Evolutionary conservation across 371 early-diverging fungal genomes (phyloP).

Genomic region (Parasitella parasitica): DNA sequence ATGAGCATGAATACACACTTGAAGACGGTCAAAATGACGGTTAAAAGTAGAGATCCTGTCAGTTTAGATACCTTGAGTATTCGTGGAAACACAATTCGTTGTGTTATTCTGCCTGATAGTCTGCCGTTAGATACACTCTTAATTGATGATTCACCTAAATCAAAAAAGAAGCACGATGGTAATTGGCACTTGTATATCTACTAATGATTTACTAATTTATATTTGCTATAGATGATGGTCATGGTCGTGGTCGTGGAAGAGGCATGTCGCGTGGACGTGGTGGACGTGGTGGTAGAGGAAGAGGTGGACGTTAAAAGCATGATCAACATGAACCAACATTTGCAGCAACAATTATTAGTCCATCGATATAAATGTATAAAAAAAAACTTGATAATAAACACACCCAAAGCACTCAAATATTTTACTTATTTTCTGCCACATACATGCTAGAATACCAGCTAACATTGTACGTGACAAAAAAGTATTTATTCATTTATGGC

Average conservation of each 20-base stretch:
- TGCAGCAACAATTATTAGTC: not conserved
- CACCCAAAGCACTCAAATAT: not conserved
- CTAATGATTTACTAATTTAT: not conserved
- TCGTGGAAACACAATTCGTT: conserved; percentile 94
- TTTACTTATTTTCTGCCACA: not conserved
- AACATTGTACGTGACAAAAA: not conserved
- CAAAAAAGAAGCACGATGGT: conserved; percentile 81
- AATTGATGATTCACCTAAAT: conserved; percentile 94
- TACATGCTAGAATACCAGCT: conserved; percentile 5
- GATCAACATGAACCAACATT: not conserved
- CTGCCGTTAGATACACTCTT: conserved; percentile 94
- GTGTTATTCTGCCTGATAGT: conserved; percentile 93
- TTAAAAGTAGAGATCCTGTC: conserved; percentile 89
- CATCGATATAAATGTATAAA: not conserved
- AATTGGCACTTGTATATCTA: not conserved
- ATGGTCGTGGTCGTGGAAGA: conserved; percentile 58
- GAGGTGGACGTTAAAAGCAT: conserved; percentile 5
- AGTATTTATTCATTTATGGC: conserved; percentile 17
- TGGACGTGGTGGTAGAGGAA: conserved; percentile 30
- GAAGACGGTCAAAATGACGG: conserved; percentile 97
- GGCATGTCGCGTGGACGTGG: conserved; percentile 65
- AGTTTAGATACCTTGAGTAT: conserved; percentile 89
- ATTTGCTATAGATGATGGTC: conserved; percentile 16
- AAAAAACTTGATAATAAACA: not conserved
- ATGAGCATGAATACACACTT: conserved; percentile 99